These are phyloP conservation scores for Closterium sp. DNA, from an alignment of 139 green algal species.

Conservation along the genomic window DNA sequence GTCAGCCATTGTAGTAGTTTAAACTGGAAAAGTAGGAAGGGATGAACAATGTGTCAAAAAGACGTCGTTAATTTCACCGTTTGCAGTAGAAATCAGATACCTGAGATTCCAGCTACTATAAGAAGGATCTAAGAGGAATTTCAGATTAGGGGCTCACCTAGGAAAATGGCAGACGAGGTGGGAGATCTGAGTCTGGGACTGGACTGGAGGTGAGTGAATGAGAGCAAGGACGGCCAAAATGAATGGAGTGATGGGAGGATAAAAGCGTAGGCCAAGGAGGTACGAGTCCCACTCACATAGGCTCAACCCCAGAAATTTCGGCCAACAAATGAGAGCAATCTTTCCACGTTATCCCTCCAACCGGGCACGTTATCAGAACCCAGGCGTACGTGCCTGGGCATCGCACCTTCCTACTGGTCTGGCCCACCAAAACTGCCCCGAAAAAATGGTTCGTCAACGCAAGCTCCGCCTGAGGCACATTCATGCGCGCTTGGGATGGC, in stretches of 20 bases:
- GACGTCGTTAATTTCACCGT: not conserved
- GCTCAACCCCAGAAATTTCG: not conserved
- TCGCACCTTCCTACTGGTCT: not conserved
- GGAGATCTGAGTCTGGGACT: not conserved
- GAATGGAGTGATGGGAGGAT: not conserved
- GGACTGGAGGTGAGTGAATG: not conserved
- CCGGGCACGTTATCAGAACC: not conserved
- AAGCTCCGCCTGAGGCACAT: not conserved
- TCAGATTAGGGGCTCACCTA: not conserved
- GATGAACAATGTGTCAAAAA: not conserved
- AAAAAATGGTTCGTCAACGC: not conserved
- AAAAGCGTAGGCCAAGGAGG: not conserved
- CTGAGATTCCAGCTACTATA: not conserved
- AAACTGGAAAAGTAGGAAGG: not conserved
- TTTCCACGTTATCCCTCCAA: not conserved
- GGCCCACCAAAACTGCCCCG: not conserved
- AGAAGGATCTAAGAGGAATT: not conserved
- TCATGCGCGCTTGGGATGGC: not conserved
- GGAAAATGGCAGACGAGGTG: not conserved
- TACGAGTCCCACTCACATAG: not conserved
- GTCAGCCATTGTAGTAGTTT: constrained; percentile 30
- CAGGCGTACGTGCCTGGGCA: not conserved
- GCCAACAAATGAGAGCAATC: not conserved
- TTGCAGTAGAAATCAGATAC: not conserved
- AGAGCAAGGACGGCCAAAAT: not conserved